These are phyloP conservation scores for Chrysopogon serrulatus DNA, from an alignment of 176 grass and related monocot species.

Conservation along the genomic window DNA sequence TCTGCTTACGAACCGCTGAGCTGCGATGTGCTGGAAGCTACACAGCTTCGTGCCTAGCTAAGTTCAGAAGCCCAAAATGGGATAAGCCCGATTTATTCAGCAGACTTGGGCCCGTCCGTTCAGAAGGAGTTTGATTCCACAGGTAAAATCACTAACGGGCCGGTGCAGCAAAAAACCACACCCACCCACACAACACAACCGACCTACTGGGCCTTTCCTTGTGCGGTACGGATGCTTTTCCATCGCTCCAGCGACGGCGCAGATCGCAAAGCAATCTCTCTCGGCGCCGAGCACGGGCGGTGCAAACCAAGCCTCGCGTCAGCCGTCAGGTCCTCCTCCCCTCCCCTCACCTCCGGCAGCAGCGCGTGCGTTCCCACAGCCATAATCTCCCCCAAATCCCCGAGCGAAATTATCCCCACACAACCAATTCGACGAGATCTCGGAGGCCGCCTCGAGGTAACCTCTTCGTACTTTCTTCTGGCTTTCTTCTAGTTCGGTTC, in stretches of 20 bases:
- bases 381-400: background rate
- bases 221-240: background rate
- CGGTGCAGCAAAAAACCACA: background rate
- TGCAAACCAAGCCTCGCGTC: background rate
- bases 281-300: background rate
- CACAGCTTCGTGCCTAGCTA: too few species aligned
- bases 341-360: background rate
- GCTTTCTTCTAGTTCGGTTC: background rate
- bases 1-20: too few species aligned
- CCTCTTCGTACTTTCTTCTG: background rate
- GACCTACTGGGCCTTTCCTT: background rate
- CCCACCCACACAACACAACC: background rate
- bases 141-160: background rate
- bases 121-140: background rate
- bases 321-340: background rate
- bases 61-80: background rate
- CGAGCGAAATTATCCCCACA: background rate
- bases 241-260: background rate
- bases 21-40: too few species aligned
- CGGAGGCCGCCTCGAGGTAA: slow-evolving; percentile 27
- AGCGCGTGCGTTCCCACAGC: background rate
- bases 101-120: background rate
- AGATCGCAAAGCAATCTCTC: background rate
- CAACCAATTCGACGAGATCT: slow-evolving; percentile 9
- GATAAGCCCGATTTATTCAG: background rate